Percentiles rank a stretch among this genome's conserved stretches.
These are phyloP conservation scores for Sonneratia alba DNA, from an alignment of 345 rosid species.

Conservation along the genomic window DNA sequence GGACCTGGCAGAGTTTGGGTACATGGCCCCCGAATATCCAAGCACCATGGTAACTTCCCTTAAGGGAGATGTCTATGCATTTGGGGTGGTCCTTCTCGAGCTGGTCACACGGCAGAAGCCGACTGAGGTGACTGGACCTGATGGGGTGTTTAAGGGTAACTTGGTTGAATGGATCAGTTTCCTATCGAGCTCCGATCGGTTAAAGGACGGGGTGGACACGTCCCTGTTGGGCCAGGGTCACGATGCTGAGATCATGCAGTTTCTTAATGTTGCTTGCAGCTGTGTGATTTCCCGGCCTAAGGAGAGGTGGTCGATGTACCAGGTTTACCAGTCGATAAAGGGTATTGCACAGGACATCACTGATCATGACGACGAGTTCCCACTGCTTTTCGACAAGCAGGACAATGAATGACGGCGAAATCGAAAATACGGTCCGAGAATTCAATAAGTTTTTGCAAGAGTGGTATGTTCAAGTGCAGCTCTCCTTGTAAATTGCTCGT, in stretches of 20 bases:
- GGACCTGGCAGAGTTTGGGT: conserved; percentile 67
- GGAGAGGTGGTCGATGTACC: conserved; percentile 71
- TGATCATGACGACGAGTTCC: conserved; percentile 61
- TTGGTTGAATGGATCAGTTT: conserved; percentile 73
- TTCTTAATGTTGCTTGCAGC: conserved; percentile 45
- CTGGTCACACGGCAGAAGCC: conserved; percentile 61
- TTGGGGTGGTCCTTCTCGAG: conserved; percentile 81
- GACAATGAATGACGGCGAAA: conserved; percentile 24
- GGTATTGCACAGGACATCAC: conserved; percentile 41
- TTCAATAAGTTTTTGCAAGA: background rate
- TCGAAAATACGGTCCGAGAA: background rate
- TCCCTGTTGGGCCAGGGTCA: conserved; percentile 39
- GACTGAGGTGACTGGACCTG: conserved; percentile 25
- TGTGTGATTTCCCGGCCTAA: conserved; percentile 61
- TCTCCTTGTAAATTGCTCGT: background rate
- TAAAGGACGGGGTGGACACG: conserved; percentile 41
- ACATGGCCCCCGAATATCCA: conserved; percentile 66
- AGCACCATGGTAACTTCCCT: conserved; percentile 60
- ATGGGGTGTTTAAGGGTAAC: conserved; percentile 50
- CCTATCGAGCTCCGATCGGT: conserved; percentile 36
- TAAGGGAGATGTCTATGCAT: conserved; percentile 74
- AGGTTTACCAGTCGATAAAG: conserved; percentile 55
- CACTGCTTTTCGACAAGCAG: conserved; percentile 43
- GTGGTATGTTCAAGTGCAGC: background rate
- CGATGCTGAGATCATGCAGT: conserved; percentile 58